Evolutionary conservation across 1,139 yeast species (phyloP), one percentile per base, ranked within the genome.

Genomic region (Candida neerlandica): DNA sequence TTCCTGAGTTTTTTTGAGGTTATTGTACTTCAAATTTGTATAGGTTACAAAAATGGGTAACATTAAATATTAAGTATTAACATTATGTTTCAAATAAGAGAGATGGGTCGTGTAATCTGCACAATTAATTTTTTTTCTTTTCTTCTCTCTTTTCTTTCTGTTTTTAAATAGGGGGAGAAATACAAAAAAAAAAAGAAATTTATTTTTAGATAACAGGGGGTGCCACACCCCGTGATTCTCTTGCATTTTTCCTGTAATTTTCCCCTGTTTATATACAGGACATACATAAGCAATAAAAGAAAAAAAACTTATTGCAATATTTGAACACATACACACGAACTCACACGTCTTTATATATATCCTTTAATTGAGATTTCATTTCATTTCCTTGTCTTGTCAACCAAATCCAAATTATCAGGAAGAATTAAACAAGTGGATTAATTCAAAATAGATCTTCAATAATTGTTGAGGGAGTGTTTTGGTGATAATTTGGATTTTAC

Each of bases 21-120:
- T 35, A 19, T 15, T 35, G 16, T 35, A n/a, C 19, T 33, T 33
- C 15, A 3, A 29, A 15, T 34, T 34, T 18, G 14, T 19, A 11
- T 35, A 27, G 21, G 26, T 16, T 37, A 33, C 35, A 33, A 15
- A 33, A 33, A 33, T 33, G 4, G 27, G 14, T 29, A 29, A 29
- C 11, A 29, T 5, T 11, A 29, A 26, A 26, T 6, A 26, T 26
- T 6, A 26, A 26, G 9, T 26, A 6, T 26, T 9, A 26, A 26
- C 5, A n/a, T n/a, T n/a, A n/a, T n/a, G n/a, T n/a, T n/a, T n/a
- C n/a, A n/a, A n/a, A n/a, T n/a, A n/a, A n/a, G n/a, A 35, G 39
- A 35, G 23, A 18, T 19, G 41, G 41, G 41, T 37, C 27, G 41
- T 37, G 41, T 10, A 21, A 37, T 37, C 41, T 21, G 41, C 16